These are phyloP conservation scores for Xerocomus brunneocitrinus DNA, from an alignment of 768 basidiomycete species.

Conservation along the genomic window DNA sequence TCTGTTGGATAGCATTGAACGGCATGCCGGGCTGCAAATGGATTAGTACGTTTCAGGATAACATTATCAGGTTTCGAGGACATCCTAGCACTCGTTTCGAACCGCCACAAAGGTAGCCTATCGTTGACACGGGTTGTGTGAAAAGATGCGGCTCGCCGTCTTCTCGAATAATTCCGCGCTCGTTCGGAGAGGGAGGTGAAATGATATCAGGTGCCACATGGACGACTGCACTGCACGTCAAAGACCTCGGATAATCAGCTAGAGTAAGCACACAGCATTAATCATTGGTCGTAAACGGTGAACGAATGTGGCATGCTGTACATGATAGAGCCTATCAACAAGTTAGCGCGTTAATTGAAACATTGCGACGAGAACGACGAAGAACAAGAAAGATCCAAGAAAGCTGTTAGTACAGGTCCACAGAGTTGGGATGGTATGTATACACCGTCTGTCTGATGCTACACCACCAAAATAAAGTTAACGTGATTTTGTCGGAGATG, in stretches of 20 bases:
- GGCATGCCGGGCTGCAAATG: neutral
- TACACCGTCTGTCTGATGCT: slow-evolving; percentile 11
- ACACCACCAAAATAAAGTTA: slow-evolving; percentile 9
- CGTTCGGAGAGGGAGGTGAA: neutral
- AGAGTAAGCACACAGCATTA: slow-evolving; percentile 8
- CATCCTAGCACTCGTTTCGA: neutral
- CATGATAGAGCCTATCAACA: slow-evolving; percentile 1
- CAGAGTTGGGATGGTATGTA: slow-evolving; percentile 4
- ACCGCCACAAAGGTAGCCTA: slow-evolving; percentile 4
- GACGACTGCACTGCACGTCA: neutral
- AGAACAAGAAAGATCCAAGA: slow-evolving; percentile 1
- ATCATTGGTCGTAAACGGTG: slow-evolving; percentile 1
- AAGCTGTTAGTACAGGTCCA: slow-evolving; percentile 13
- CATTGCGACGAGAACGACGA: slow-evolving; percentile 3
- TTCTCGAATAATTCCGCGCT: neutral
- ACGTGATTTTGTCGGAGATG: slow-evolving; percentile 22
- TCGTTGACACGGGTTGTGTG: neutral
- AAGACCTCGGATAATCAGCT: slow-evolving; percentile 1
- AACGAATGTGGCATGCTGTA: slow-evolving; percentile 8
- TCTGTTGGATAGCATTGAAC: neutral
- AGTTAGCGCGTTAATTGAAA: slow-evolving; percentile 13
- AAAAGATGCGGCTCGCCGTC: neutral
- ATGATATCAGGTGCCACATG: neutral
- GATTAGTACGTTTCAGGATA: neutral
- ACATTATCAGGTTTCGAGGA: neutral